Conservation (phyloP, 2,329 filamentous ascomycete genomes). For the Xylaria hypoxylon region DNA sequence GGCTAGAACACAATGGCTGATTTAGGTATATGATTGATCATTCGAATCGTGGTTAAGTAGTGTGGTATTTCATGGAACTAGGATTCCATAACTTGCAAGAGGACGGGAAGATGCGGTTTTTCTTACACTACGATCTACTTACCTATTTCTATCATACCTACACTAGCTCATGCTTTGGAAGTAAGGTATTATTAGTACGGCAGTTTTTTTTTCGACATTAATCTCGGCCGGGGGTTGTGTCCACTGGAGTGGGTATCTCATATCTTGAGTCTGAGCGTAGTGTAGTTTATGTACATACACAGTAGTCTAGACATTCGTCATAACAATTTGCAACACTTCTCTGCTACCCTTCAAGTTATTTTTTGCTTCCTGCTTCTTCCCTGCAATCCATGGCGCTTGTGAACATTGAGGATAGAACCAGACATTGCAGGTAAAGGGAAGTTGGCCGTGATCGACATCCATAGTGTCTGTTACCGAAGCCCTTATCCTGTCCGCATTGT, state of each 20-base stretch:
- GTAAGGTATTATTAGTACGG: slow-evolving; percentile 5
- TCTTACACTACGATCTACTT: neutral
- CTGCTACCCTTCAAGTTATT: slow-evolving; percentile 11
- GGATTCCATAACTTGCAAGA: slow-evolving; percentile 9
- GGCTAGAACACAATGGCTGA: slow-evolving; percentile 19
- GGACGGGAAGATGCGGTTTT: neutral
- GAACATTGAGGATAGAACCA: slow-evolving; percentile 19
- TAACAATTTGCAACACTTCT: slow-evolving; percentile 20
- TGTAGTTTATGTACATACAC: neutral
- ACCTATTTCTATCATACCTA: neutral
- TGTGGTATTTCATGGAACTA: neutral
- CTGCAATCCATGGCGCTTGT: slow-evolving; percentile 14
- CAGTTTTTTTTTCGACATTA: slow-evolving; percentile 3
- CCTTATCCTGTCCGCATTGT: slow-evolving; percentile 16
- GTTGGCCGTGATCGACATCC: slow-evolving; percentile 27
- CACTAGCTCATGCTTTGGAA: neutral
- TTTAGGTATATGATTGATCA: slow-evolving; percentile 14
- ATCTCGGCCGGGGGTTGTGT: slow-evolving; percentile 24
- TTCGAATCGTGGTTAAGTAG: slow-evolving; percentile 4
- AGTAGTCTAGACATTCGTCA: slow-evolving; percentile 32
- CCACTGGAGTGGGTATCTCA: slow-evolving; percentile 34
- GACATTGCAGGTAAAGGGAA: slow-evolving; percentile 23
- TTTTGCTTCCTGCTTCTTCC: slow-evolving; percentile 22
- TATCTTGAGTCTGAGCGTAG: slow-evolving; percentile 13
- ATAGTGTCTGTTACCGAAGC: slow-evolving; percentile 1